Base-by-base conservation (phyloP, 2,329 filamentous ascomycete species). In the Neofusicoccum sp. region DNA sequence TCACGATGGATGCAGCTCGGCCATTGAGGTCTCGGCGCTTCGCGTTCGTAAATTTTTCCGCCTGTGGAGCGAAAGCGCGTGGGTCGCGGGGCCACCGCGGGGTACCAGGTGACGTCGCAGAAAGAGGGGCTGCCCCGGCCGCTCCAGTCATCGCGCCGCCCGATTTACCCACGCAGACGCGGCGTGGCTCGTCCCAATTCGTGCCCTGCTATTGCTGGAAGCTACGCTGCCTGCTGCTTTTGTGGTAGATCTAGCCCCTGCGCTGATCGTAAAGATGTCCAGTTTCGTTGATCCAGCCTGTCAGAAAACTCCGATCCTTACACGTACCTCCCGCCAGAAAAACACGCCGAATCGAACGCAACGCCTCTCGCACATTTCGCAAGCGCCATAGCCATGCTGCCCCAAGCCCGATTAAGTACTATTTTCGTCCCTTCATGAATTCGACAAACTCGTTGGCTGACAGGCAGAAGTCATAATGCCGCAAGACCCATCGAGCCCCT, bases 41-140 rank as follows among this genome's bases (percentile, higher is more conserved):
- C 49, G 49, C 24, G 7, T 31, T 41, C 40, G 24, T 47, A 31
- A 58, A 38, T 58, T 58, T 58, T 58, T 47, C 54, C 54, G 41
- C 54, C 54, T 58, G 41, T 58, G 41, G 41, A 58, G n/a, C 41
- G 41, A n/a, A 4, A 26, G 31, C 43, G 51, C 51, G 51, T 56
- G 49, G 49, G 49, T 56, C 51, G n/a, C 12, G 38, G 12, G 51
- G 4, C 30, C 30, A 58, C 30, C 31, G 54, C 54, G 54, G 54
- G 54, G 51, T 56, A 56, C 36, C 51, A 56, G 54, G 41, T 58
- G 54, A 58, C 54, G 54, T 58, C 43, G 41, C 41, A 58, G 30
- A 58, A 58, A 58, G 54, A 47, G 43, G 41, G 54, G 41, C 51
- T 9, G 6, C 24, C 9, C 20, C 31, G 26, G 6, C 20, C 20